These are phyloP conservation scores for Leptographium procerum DNA, from an alignment of 2,329 filamentous ascomycete genomes.

Conservation along the genomic window DNA sequence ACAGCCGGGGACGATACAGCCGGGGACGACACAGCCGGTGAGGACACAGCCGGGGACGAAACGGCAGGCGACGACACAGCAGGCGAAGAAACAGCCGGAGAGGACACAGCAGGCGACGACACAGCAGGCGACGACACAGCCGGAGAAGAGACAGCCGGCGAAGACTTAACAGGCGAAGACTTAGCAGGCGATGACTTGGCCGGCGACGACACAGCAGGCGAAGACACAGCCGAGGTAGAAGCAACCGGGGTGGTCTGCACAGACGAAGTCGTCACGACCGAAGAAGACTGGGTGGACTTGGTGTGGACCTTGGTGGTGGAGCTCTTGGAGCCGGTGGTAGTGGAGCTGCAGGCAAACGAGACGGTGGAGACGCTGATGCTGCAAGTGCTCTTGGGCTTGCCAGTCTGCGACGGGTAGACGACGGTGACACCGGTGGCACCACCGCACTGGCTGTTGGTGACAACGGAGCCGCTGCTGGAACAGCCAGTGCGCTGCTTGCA, in stretches of 20 bases:
- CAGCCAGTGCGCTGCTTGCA: conserved; percentile 72
- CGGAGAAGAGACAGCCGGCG: neutral
- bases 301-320: conserved; percentile 5
- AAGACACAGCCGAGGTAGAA: neutral
- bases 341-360: conserved; percentile 55
- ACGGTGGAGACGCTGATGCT: conserved; percentile 64
- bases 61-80: neutral
- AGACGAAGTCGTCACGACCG: neutral
- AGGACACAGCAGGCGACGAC: neutral
- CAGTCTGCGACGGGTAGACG: conserved; percentile 48
- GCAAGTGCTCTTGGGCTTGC: conserved; percentile 48
- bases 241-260: neutral
- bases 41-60: neutral
- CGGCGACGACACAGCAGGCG: neutral
- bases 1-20: neutral
- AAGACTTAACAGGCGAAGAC: neutral
- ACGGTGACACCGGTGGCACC: conserved; percentile 76
- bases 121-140: neutral
- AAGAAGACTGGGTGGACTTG: neutral
- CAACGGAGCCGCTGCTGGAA: conserved; percentile 52
- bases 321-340: conserved; percentile 8
- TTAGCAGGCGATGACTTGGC: neutral
- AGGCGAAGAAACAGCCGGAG: neutral
- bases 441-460: conserved; percentile 84
- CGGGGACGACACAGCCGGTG: neutral